These are phyloP conservation scores for Artemisia tridentata DNA, from an alignment of 129 eudicot genomes.

Conservation along the genomic window DNA sequence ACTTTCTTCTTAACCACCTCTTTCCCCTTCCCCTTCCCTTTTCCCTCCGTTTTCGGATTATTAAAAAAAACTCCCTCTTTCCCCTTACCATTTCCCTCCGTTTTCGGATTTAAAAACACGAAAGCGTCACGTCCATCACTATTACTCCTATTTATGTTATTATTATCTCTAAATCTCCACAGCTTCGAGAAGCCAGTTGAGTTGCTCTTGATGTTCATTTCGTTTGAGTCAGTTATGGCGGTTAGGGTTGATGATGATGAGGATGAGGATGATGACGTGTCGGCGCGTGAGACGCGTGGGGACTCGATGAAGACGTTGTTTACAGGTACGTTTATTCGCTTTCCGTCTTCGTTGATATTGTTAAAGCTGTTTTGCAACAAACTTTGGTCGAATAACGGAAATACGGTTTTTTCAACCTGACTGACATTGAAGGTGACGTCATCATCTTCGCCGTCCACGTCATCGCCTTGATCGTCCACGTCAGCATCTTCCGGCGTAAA, in stretches of 20 bases:
- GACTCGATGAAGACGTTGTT: constrained; percentile 49
- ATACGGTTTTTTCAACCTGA: constrained; percentile 14
- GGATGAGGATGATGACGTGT: constrained; percentile 16
- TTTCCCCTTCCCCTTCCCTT: constrained; percentile 18
- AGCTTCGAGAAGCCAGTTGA: constrained; percentile 96
- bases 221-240: not conserved
- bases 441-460: constrained; percentile 52
- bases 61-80: constrained; percentile 5
- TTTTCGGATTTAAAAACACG: constrained; percentile 50
- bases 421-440: no score
- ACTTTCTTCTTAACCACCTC: constrained; percentile 35
- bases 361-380: constrained; percentile 27
- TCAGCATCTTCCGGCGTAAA: no score
- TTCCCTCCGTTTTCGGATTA: constrained; percentile 4
- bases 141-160: constrained; percentile 54
- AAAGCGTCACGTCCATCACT: constrained; percentile 94
- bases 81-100: constrained; percentile 17
- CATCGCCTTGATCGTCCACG: not conserved
- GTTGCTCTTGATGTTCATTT: constrained; percentile 69
- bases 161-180: constrained; percentile 70
- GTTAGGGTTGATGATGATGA: not conserved
- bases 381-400: constrained; percentile 56
- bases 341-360: constrained; percentile 13
- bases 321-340: constrained; percentile 43
- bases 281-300: not conserved